A percentile compares a stretch with the other conserved stretches of the same genome.
phyloP scores from a whole-genome alignment of 208 protist species.

The Trypanosoma congolense region DNA sequence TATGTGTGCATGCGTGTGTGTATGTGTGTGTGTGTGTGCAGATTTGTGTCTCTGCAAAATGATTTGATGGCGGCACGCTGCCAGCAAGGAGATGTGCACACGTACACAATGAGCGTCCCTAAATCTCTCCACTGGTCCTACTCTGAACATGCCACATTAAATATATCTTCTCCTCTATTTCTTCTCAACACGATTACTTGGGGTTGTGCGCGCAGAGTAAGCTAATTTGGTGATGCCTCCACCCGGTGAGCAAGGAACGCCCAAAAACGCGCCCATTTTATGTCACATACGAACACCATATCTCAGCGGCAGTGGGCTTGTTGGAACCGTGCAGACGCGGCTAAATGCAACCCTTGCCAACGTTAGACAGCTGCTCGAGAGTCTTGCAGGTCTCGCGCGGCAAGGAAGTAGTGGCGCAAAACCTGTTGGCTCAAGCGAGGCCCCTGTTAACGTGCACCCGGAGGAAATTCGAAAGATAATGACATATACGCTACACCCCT shows the following conservation, averaged over 20 bases:
- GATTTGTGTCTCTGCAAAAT: too few relatives aligned
- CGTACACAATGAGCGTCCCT: too few relatives aligned
- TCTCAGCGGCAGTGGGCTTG: conserved; percentile 50
- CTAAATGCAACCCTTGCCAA: conserved; percentile 46
- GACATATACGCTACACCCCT: conserved; percentile 58
- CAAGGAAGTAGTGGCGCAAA: conserved; percentile 27
- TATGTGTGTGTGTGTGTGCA: too few relatives aligned
- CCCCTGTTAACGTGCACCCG: conserved; percentile 44
- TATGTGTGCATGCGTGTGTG: too few relatives aligned
- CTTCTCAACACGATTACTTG: too few relatives aligned
- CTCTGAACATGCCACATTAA: too few relatives aligned
- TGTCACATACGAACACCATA: conserved; percentile 61
- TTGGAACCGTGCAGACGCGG: conserved; percentile 56
- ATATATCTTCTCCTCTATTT: too few relatives aligned
- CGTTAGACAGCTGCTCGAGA: conserved; percentile 24
- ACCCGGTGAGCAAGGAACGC: conserved; percentile 6
- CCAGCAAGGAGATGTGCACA: too few relatives aligned
- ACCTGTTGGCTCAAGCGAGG: conserved; percentile 21
- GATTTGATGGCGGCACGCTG: too few relatives aligned
- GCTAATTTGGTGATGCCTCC: conserved; percentile 9
- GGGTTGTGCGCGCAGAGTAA: too few relatives aligned
- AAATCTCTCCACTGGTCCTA: too few relatives aligned
- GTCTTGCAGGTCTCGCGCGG: conserved; percentile 37
- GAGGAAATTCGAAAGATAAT: conserved; percentile 31
- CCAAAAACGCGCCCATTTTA: conserved; percentile 34